A percentile compares a stretch with the other conserved stretches of the same genome.
Evolutionary conservation across 2,329 filamentous ascomycete genomes (phyloP).

Genomic region (Trichophyton benhamiae): DNA sequence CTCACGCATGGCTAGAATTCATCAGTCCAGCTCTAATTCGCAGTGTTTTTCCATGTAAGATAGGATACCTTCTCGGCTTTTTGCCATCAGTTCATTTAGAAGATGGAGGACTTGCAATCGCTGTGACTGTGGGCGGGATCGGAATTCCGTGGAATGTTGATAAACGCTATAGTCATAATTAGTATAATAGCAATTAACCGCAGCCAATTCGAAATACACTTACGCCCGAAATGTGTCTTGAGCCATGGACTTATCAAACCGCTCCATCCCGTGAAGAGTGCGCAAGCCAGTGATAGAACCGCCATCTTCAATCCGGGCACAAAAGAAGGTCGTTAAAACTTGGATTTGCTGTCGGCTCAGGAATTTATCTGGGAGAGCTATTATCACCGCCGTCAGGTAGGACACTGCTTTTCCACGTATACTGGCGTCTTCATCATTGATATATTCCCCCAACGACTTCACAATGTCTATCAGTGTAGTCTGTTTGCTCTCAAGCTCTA

Average conservation of each 20-base stretch:
- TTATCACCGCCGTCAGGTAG: conserved; percentile 34
- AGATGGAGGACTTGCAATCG: conserved; percentile 52
- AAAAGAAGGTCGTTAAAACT: conserved; percentile 52
- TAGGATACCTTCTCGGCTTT: conserved; percentile 42
- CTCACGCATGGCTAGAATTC: conserved; percentile 36
- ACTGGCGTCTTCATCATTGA: conserved; percentile 52
- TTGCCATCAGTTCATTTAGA: conserved; percentile 49
- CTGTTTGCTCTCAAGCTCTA: conserved; percentile 48
- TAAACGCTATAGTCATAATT: conserved; percentile 30
- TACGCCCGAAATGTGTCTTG: conserved; percentile 42
- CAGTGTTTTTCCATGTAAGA: background rate
- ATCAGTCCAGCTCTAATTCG: background rate
- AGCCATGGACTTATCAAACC: conserved; percentile 47
- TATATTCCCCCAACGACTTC: conserved; percentile 52
- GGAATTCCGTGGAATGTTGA: conserved; percentile 44
- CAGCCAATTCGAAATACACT: conserved; percentile 19
- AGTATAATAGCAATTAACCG: background rate
- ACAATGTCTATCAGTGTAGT: conserved; percentile 51
- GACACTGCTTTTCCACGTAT: conserved; percentile 47
- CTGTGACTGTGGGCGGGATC: conserved; percentile 51
- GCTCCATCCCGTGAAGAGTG: conserved; percentile 46
- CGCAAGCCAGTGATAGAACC: conserved; percentile 48
- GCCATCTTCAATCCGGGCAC: conserved; percentile 52
- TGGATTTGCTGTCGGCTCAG: conserved; percentile 49
- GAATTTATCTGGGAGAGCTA: conserved; percentile 41